Base-by-base conservation (phyloP, 1,139 yeast species). In the Candida sp. region DNA sequence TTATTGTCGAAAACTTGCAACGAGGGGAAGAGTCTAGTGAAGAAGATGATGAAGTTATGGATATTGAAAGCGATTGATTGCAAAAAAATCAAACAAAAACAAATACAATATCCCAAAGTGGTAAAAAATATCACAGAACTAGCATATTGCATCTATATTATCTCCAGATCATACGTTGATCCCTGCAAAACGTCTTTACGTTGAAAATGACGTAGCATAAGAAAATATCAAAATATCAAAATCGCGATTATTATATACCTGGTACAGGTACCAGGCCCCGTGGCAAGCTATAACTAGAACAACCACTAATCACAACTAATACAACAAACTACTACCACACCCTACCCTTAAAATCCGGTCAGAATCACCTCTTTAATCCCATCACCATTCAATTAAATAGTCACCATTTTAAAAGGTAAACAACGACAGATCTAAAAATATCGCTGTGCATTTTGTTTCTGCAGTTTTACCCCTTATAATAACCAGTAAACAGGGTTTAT, bases 1-100 rank as follows among this genome's bases (percentile, higher is more conserved):
- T 53, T 25, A 44, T 70, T 35, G 81, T 75, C 0, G 63, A 68
- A 22, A 72, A 68, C 41, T 58, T 81, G 49, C 69, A 70, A 41
- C 63, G 68, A 45, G 87, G 86, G 5, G 80, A 75, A 41, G 77
- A 68, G 21, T 74, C 82, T 3, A 77, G 82, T 54, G 83, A 78
- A 36, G 84, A 73, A 34, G 83, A 72, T 40, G 84, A 75, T 44
- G 82, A 77, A 45, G 71, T 77, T 5, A 82, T 83, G 85, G 87
- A 81, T 54, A 68, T 82, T 35, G 87, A 82, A 52, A 77, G 83
- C 54, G 84, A 80, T 43, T 71, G 52, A 46, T 19, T 15, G 19
- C 19, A 15, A 15, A 15, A 15, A 15, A 15, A 15, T 15, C 19
- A 15, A 15, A 15, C 29, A 25, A 11, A 25, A 25, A 25, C 29